A percentile compares a stretch with the other conserved stretches of the same genome.
Evolutionary conservation across 768 basidiomycete genomes (phyloP).

Genomic region (Xerocomus potaroensis): DNA sequence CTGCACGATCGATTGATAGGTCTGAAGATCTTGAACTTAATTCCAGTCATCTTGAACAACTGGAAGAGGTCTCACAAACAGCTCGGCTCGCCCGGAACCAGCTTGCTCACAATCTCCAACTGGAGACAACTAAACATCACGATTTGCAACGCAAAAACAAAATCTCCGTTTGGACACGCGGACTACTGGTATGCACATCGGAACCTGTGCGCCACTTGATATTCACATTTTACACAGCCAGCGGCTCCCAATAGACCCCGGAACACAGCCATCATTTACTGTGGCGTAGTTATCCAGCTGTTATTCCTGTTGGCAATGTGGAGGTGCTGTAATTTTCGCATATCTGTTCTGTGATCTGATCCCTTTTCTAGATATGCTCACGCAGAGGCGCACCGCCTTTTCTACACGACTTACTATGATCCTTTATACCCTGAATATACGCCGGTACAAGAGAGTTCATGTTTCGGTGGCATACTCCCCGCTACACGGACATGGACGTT

Average conservation of each 20-base stretch:
- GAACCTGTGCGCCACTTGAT: not conserved
- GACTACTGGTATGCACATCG: constrained; percentile 35
- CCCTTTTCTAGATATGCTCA: constrained; percentile 38
- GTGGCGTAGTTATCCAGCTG: constrained; percentile 41
- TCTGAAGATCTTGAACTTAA: constrained; percentile 38
- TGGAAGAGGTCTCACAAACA: constrained; percentile 49
- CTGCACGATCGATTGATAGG: constrained; percentile 25
- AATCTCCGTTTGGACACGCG: constrained; percentile 35
- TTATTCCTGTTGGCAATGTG: constrained; percentile 50
- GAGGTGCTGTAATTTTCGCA: constrained; percentile 40
- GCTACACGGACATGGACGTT: constrained; percentile 37
- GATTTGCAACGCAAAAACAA: constrained; percentile 33
- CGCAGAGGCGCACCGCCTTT: constrained; percentile 49
- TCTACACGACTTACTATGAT: constrained; percentile 74
- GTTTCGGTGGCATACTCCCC: constrained; percentile 30
- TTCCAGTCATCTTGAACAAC: constrained; percentile 42
- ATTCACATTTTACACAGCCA: constrained; percentile 17
- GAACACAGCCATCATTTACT: constrained; percentile 33
- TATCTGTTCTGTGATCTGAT: constrained; percentile 5
- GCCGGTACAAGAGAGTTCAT: constrained; percentile 35
- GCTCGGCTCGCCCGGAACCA: constrained; percentile 49
- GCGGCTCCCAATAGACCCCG: constrained; percentile 13
- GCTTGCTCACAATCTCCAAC: constrained; percentile 40
- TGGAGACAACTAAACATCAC: constrained; percentile 34
- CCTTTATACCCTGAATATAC: constrained; percentile 73